Conservation (phyloP, 1,284 basidiomycete species). For the Leccinum ponderosum region DNA sequence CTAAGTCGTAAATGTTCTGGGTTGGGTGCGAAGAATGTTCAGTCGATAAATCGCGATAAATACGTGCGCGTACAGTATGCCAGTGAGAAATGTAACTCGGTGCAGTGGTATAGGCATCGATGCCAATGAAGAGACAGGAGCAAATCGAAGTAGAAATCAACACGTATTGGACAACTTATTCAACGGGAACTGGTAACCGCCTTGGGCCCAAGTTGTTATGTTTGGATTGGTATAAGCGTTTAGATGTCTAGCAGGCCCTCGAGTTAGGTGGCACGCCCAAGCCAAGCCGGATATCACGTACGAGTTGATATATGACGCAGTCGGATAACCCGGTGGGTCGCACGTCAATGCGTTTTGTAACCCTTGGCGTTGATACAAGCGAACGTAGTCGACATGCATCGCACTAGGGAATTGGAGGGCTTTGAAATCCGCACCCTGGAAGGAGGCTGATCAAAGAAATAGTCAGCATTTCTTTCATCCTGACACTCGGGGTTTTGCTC, state of each 20-base stretch:
- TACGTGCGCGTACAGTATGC: conserved; percentile 29
- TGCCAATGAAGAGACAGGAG: conserved; percentile 9
- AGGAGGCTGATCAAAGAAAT: conserved; percentile 41
- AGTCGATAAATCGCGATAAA: conserved; percentile 30
- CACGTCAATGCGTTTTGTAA: conserved; percentile 59
- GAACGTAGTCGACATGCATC: conserved; percentile 79
- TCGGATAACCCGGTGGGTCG: conserved; percentile 63
- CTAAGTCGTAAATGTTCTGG: conserved; percentile 20
- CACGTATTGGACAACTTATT: conserved; percentile 64
- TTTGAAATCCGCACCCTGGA: conserved; percentile 68
- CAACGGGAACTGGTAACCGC: conserved; percentile 66
- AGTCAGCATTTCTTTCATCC: conserved; percentile 7
- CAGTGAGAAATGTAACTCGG: conserved; percentile 16
- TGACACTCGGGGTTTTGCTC: conserved; percentile 25
- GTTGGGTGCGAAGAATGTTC: conserved; percentile 15
- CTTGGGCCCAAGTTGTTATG: conserved; percentile 72
- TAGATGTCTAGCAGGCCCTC: conserved; percentile 51
- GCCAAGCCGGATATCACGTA: conserved; percentile 29
- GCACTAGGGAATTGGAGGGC: conserved; percentile 65
- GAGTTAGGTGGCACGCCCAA: background rate
- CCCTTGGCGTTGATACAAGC: conserved; percentile 72
- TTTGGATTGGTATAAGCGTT: conserved; percentile 71
- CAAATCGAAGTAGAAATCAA: conserved; percentile 17
- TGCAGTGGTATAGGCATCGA: conserved; percentile 19
- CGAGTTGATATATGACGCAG: conserved; percentile 57